These are phyloP conservation scores for Pterulicium gracile DNA, from an alignment of 1,284 basidiomycete species.

Conservation along the genomic window DNA sequence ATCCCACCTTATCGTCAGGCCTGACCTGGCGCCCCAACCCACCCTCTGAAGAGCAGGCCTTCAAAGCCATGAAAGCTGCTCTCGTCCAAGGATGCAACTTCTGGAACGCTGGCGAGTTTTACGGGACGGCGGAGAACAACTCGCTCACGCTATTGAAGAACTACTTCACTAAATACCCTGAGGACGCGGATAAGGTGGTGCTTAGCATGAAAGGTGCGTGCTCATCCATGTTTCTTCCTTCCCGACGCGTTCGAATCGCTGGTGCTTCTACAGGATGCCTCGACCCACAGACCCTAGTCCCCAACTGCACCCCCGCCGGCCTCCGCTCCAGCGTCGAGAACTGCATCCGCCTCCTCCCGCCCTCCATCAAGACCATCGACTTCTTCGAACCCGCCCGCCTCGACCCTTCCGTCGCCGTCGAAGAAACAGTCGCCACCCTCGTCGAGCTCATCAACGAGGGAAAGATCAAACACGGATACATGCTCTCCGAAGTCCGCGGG, in stretches of 20 bases:
- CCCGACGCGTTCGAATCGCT: background rate
- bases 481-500: conserved; percentile 24
- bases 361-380: conserved; percentile 22
- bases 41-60: conserved; percentile 25
- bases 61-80: conserved; percentile 14
- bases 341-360: conserved; percentile 19
- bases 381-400: conserved; percentile 20
- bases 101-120: conserved; percentile 1
- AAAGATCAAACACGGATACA: conserved; percentile 18
- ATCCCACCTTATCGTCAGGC: background rate
- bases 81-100: conserved; percentile 4
- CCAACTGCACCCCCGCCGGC: background rate
- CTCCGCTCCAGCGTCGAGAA: conserved; percentile 17
- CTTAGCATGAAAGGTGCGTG: conserved; percentile 16
- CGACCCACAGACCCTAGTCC: background rate
- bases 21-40: conserved; percentile 15
- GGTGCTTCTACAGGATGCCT: background rate
- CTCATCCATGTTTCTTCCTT: no score
- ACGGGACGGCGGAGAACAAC: background rate
- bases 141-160: conserved; percentile 14
- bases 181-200: conserved; percentile 29
- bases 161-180: conserved; percentile 28
- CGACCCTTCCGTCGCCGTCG: conserved; percentile 11
- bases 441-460: conserved; percentile 16
- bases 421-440: conserved; percentile 10